Evolutionary conservation across 176 grass and related monocot genomes (phyloP).

Genomic region (Eleusine coracana): DNA sequence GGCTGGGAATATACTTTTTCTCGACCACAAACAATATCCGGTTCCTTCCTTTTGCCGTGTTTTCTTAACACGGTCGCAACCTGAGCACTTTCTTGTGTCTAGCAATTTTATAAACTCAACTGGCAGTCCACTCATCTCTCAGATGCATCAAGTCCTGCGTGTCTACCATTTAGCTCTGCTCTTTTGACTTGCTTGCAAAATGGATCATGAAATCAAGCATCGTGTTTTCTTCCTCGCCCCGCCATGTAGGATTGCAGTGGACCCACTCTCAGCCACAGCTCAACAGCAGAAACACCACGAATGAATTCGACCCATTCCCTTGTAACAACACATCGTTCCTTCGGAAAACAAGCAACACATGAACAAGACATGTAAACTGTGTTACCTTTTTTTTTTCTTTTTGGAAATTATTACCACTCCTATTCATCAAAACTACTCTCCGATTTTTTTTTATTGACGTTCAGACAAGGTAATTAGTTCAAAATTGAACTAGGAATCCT

Average conservation of each 20-base stretch:
- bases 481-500: too few relatives aligned
- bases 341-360: not conserved
- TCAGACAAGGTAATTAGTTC: too few relatives aligned
- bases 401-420: too few relatives aligned
- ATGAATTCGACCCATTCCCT: not conserved
- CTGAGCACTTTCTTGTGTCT: conserved; percentile 52
- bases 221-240: not conserved
- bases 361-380: not conserved
- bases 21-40: conserved; percentile 34
- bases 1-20: conserved; percentile 18
- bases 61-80: conserved; percentile 42
- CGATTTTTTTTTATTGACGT: too few relatives aligned
- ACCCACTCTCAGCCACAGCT: not conserved
- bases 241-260: not conserved
- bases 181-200: conserved; percentile 4
- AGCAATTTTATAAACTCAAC: not conserved
- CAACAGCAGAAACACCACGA: not conserved
- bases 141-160: not conserved
- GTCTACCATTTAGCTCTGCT: not conserved
- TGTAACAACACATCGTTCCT: not conserved
- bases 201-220: not conserved
- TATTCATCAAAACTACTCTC: not conserved
- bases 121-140: not conserved
- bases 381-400: not conserved
- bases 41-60: conserved; percentile 15